A percentile compares a stretch with the other conserved stretches of the same genome.
Conservation (phyloP, 1,284 basidiomycete species). For the Pisolithus thermaeus region DNA sequence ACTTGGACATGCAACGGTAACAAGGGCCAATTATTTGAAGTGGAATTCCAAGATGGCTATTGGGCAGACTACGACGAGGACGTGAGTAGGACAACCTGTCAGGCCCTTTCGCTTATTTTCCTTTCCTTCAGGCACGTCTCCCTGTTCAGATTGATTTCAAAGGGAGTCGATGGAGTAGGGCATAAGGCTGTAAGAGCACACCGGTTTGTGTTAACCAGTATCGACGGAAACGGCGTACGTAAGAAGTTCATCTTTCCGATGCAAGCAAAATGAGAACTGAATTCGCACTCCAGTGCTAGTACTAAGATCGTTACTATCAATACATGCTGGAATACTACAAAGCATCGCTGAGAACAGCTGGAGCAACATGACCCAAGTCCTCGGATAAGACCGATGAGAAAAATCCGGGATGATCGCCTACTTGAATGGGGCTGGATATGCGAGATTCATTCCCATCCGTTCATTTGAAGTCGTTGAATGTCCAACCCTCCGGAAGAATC, state of each 20-base stretch:
- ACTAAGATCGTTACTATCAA: slow-evolving; percentile 20
- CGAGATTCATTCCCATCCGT: slow-evolving; percentile 11
- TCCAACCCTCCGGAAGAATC: slow-evolving; percentile 68
- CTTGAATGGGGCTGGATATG: slow-evolving; percentile 17
- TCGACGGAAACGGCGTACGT: not conserved
- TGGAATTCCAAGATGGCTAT: slow-evolving; percentile 58
- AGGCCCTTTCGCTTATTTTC: not conserved
- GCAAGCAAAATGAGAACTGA: not conserved
- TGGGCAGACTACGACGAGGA: slow-evolving; percentile 84
- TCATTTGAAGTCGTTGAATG: slow-evolving; percentile 58
- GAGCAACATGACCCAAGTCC: slow-evolving; percentile 16
- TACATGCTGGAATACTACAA: slow-evolving; percentile 20
- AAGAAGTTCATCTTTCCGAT: not conserved
- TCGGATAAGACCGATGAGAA: not conserved
- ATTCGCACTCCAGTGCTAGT: slow-evolving; percentile 31
- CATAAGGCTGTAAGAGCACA: slow-evolving; percentile 26
- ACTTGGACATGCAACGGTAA: slow-evolving; percentile 64
- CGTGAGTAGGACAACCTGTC: slow-evolving; percentile 32
- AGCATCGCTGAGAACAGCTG: slow-evolving; percentile 29
- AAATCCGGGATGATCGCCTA: slow-evolving; percentile 12
- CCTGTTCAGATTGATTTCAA: slow-evolving; percentile 64
- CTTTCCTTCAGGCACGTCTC: slow-evolving; percentile 41
- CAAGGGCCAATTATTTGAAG: slow-evolving; percentile 53
- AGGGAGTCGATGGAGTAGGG: slow-evolving; percentile 59
- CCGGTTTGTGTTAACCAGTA: not conserved